Evolutionary conservation across 1,139 yeast species (phyloP).

Genomic region (Meyerozyma elateridarum): DNA sequence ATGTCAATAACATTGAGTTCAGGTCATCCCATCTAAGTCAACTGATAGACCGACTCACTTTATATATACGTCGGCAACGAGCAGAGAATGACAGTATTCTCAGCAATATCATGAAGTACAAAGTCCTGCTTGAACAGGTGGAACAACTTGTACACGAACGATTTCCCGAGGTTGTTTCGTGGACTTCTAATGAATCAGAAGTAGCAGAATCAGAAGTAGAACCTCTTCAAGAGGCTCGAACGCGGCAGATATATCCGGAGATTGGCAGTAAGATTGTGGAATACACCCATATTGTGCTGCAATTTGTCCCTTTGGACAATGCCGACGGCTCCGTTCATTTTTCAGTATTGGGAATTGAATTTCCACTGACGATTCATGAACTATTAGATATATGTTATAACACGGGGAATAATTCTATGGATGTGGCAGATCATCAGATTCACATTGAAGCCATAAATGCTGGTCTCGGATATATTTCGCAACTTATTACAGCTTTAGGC

Average conservation of each 20-base stretch:
- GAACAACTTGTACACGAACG: conserved; percentile 17
- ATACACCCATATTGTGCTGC: conserved; percentile 17
- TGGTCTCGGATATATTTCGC: conserved; percentile 28
- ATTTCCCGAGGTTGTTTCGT: conserved; percentile 14
- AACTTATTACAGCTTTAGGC: conserved; percentile 22
- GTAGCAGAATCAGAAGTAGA: conserved; percentile 25
- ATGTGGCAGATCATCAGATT: conserved; percentile 10
- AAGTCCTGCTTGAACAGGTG: conserved; percentile 22
- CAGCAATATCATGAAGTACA: conserved; percentile 23
- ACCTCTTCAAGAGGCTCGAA: conserved; percentile 23
- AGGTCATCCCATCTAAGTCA: conserved; percentile 5
- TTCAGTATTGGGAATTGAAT: conserved; percentile 32
- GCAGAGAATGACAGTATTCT: conserved; percentile 22
- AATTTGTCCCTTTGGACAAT: conserved; percentile 27
- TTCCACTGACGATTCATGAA: conserved; percentile 30
- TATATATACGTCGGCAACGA: conserved; percentile 19
- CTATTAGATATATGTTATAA: conserved; percentile 29
- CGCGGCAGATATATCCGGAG: conserved; percentile 19
- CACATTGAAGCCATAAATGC: conserved; percentile 28
- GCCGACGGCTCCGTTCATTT: conserved; percentile 21
- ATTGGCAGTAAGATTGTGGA: conserved; percentile 17
- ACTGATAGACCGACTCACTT: conserved; percentile 11
- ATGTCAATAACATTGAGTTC: conserved; percentile 6
- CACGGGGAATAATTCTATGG: conserved; percentile 12
- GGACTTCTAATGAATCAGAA: conserved; percentile 24